Percentiles rank a stretch among this genome's conserved stretches.
Conservation (phyloP, 192 early-diverging fungal species). For the Pilobolus umbonatus region DNA sequence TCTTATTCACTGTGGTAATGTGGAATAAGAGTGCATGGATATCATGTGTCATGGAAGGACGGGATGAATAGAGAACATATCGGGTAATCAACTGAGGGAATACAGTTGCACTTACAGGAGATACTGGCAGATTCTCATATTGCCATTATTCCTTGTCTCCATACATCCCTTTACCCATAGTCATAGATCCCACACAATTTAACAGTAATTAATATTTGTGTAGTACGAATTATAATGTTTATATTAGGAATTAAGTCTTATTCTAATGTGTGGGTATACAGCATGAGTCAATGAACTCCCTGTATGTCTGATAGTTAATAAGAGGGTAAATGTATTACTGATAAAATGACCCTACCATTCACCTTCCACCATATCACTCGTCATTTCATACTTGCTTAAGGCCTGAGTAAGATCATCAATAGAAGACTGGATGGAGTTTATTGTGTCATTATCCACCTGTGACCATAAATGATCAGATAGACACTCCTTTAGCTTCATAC, state of each 20-base stretch:
- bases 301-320: too few relatives aligned
- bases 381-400: slow-evolving; percentile 15
- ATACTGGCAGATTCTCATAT: too few relatives aligned
- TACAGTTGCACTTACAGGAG: too few relatives aligned
- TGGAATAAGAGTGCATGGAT: too few relatives aligned
- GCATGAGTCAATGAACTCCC: not conserved
- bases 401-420: not conserved
- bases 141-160: too few relatives aligned
- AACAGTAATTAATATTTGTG: not conserved
- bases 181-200: too few relatives aligned
- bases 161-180: too few relatives aligned
- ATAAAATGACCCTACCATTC: not conserved
- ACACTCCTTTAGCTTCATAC: slow-evolving; percentile 7
- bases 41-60: too few relatives aligned
- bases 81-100: too few relatives aligned
- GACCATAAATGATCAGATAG: slow-evolving; percentile 20
- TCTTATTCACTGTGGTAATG: too few relatives aligned
- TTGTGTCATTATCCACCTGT: slow-evolving; percentile 8
- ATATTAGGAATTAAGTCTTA: too few relatives aligned
- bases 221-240: not conserved
- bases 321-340: not conserved
- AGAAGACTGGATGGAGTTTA: slow-evolving; percentile 2
- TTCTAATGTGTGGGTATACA: not conserved
- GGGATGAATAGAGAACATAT: too few relatives aligned
- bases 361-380: slow-evolving; percentile 1